Conservation (phyloP, 2,329 filamentous ascomycete species). For the Microdochium nivale region DNA sequence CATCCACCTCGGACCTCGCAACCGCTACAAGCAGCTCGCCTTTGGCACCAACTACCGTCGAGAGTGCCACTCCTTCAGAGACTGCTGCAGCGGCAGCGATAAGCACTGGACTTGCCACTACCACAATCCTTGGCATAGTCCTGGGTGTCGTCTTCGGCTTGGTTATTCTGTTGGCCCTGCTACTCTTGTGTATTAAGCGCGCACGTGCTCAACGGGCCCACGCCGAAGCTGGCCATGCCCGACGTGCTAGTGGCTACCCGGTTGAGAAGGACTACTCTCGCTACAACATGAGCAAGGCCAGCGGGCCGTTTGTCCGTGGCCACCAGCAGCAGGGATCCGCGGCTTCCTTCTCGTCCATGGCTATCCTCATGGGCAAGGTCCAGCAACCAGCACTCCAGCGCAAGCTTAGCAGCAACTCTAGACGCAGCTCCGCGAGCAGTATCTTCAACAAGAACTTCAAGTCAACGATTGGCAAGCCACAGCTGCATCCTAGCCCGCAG, state of each 20-base stretch:
- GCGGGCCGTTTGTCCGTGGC: slow-evolving; percentile 35
- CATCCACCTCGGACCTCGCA: slow-evolving; percentile 13
- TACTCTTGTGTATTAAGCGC: slow-evolving; percentile 62
- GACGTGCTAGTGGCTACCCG: slow-evolving; percentile 32
- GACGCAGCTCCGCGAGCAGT: slow-evolving; percentile 39
- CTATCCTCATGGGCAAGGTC: slow-evolving; percentile 57
- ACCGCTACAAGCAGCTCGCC: slow-evolving; percentile 17
- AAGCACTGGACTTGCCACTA: slow-evolving; percentile 28
- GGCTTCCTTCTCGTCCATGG: slow-evolving; percentile 54
- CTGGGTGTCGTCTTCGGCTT: slow-evolving; percentile 74
- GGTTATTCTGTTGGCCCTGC: slow-evolving; percentile 57
- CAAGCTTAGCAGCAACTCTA: slow-evolving; percentile 49
- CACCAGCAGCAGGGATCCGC: slow-evolving; percentile 45
- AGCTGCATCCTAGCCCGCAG: slow-evolving; percentile 30
- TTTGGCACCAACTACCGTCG: slow-evolving; percentile 17
- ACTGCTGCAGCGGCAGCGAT: slow-evolving; percentile 1
- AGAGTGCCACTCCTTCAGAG: slow-evolving; percentile 13
- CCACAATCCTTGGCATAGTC: slow-evolving; percentile 68
- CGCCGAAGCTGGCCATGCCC: slow-evolving; percentile 34
- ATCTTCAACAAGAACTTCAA: slow-evolving; percentile 57
- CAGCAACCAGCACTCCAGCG: slow-evolving; percentile 38
- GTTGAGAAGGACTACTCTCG: slow-evolving; percentile 48
- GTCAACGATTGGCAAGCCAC: slow-evolving; percentile 52
- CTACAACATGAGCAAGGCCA: slow-evolving; percentile 33
- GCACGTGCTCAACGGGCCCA: slow-evolving; percentile 47